These are phyloP conservation scores for Saturnispora kantuleensis DNA, from an alignment of 805 yeast genomes.

Conservation along the genomic window DNA sequence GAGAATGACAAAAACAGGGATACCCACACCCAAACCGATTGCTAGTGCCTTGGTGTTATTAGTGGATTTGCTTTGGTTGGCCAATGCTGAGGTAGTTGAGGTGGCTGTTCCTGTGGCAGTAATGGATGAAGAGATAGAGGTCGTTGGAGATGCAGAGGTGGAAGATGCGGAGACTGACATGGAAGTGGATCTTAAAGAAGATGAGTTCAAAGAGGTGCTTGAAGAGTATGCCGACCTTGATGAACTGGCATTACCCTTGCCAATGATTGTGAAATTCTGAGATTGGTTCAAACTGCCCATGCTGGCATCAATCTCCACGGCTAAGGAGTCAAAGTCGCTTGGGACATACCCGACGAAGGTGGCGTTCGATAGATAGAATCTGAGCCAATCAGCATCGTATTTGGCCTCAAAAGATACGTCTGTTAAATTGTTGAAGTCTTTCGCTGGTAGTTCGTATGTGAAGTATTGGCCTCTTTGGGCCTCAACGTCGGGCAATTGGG, in stretches of 20 bases:
- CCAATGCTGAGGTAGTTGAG: conserved; percentile 19
- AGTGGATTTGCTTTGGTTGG: conserved; percentile 17
- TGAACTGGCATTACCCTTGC: conserved; percentile 29
- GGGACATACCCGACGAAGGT: conserved; percentile 67
- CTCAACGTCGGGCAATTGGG: conserved; percentile 45
- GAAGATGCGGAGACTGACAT: conserved; percentile 24
- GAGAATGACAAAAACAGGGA: conserved; percentile 51
- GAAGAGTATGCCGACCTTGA: conserved; percentile 18
- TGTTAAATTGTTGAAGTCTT: conserved; percentile 47
- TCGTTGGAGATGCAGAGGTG: conserved; percentile 17
- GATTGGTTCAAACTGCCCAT: conserved; percentile 29
- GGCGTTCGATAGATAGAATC: conserved; percentile 46
- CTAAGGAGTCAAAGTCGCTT: conserved; percentile 31
- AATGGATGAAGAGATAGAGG: conserved; percentile 16
- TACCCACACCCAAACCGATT: conserved; percentile 81
- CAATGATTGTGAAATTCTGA: conserved; percentile 42
- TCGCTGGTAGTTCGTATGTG: conserved; percentile 41
- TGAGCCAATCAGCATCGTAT: conserved; percentile 52
- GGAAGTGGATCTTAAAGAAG: conserved; percentile 21
- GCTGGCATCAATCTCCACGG: conserved; percentile 34
- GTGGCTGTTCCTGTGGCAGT: too few relatives aligned
- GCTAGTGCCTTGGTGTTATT: conserved; percentile 46
- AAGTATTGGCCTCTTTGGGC: conserved; percentile 60
- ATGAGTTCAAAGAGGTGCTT: conserved; percentile 12
- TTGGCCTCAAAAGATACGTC: conserved; percentile 39